A percentile compares a stretch with the other conserved stretches of the same genome.
Evolutionary conservation across 768 basidiomycete species (phyloP).

Genomic region (Sporobolomyces pararoseus): DNA sequence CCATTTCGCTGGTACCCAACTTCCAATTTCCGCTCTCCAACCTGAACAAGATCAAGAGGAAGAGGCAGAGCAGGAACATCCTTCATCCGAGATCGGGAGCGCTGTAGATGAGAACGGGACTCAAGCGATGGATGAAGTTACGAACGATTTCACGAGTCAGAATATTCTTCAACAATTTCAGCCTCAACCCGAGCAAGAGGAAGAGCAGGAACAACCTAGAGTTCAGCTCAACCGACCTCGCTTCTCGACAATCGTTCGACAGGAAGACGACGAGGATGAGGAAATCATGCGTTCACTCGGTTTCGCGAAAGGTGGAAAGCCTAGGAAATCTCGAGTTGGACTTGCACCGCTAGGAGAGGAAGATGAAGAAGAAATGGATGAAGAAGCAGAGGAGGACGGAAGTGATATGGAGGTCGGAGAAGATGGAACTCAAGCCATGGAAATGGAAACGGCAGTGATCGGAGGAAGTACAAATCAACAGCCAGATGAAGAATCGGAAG

Average conservation of each 20-base stretch:
- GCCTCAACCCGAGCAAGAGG: not conserved
- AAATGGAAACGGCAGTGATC: constrained; percentile 30
- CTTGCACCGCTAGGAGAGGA: constrained; percentile 18
- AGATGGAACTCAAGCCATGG: constrained; percentile 29
- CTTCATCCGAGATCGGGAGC: constrained; percentile 9
- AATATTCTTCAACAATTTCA: constrained; percentile 2
- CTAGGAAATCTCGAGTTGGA: constrained; percentile 26
- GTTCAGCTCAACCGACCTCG: constrained; percentile 6
- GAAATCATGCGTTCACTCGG: constrained; percentile 31
- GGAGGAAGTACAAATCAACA: constrained; percentile 18
- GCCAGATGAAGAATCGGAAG: not conserved
- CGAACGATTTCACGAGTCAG: constrained; percentile 5
- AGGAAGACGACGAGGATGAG: constrained; percentile 41
- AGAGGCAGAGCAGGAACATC: constrained; percentile 15
- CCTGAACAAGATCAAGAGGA: not conserved
- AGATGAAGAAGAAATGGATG: constrained; percentile 17
- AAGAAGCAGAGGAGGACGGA: constrained; percentile 26
- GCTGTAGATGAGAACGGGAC: constrained; percentile 21
- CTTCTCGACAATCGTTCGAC: constrained; percentile 24
- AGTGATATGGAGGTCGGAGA: constrained; percentile 23
- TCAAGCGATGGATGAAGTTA: constrained; percentile 36
- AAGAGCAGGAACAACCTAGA: not conserved
- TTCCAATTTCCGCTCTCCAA: constrained; percentile 12
- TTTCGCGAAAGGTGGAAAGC: constrained; percentile 27
- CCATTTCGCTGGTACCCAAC: constrained; percentile 33